A percentile compares a stretch with the other conserved stretches of the same genome.
phyloP scores from a whole-genome alignment of 768 basidiomycete species.

The Mycena sanguinolenta region DNA sequence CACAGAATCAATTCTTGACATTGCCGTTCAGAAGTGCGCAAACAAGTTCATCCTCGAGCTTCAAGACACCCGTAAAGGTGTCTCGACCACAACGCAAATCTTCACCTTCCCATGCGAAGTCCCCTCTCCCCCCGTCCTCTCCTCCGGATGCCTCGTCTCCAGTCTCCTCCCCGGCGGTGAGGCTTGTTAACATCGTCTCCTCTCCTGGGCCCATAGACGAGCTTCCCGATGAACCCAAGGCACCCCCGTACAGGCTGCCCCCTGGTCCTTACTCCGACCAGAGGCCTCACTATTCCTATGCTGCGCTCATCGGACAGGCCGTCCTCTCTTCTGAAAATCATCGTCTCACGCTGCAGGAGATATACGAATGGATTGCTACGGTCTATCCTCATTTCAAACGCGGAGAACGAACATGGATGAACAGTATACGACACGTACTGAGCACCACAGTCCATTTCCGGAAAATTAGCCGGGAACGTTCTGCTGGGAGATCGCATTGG shows the following conservation, averaged over 20 bases:
- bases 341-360: slow-evolving; percentile 92
- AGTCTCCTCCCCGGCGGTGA: slow-evolving; percentile 71
- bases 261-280: slow-evolving; percentile 84
- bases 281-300: slow-evolving; percentile 92
- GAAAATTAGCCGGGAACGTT: slow-evolving; percentile 83
- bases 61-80: slow-evolving; percentile 59
- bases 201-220: slow-evolving; percentile 86
- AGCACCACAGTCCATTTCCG: slow-evolving; percentile 93
- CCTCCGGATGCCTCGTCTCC: slow-evolving; percentile 67
- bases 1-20: slow-evolving; percentile 37
- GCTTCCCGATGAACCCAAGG: slow-evolving; percentile 61
- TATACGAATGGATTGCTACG: slow-evolving; percentile 95
- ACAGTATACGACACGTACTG: slow-evolving; percentile 96
- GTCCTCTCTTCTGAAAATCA: slow-evolving; percentile 87
- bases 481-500: slow-evolving; percentile 89
- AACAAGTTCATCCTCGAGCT: slow-evolving; percentile 53
- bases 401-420: slow-evolving; percentile 97
- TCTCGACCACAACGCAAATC: slow-evolving; percentile 54
- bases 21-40: slow-evolving; percentile 49
- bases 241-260: slow-evolving; percentile 82
- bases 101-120: slow-evolving; percentile 51
- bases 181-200: slow-evolving; percentile 81
- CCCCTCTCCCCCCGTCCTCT: slow-evolving; percentile 73
- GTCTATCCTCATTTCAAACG: slow-evolving; percentile 95
- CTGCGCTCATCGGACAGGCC: slow-evolving; percentile 95